Base-by-base conservation (phyloP, 257 asterid species). In the Leonotis leonurus region DNA sequence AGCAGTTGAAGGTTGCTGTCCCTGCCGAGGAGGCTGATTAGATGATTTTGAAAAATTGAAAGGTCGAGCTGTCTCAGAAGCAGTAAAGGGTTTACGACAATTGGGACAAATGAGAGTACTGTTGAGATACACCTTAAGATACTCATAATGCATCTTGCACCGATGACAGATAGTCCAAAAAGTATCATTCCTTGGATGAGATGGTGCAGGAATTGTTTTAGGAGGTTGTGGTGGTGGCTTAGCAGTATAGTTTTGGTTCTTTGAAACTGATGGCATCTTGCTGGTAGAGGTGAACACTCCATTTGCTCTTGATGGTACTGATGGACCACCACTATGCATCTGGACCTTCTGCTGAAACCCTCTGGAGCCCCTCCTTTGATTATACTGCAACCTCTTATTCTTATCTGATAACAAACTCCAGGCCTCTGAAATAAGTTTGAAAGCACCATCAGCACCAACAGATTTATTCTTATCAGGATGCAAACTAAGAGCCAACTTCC, bases 381-480 rank as follows among this genome's bases (percentile, higher is more conserved):
- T 80, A 70, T 85, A 90, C 0, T 74, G 83, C 64, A 72, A 51
- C 81, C 95, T 75, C 78, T 82, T 79, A n/a, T 51, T 73, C 51
- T 82, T 80, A 70, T 87, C 94, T 18, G 88, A 80, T 48, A 90
- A 71, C 71, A 85, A 53, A 52, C 72, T 73, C 83, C 86, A 87
- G 56, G 91, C 94, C 78, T 87, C 90, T 0, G 88, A 82, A 39
- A 87, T 67, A 57, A 87, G 85, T 40, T 74, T 82, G 60, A 90
- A 90, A 5, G 96, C 97, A 37, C 94, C 95, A 60, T 85, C 89
- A 16, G 94, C 96, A 17, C 97, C 95, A 22, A 62, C 64, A 6
- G 85, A 72, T 64, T 69, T 77, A 65, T 90, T 90, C 71, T 87
- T 90, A 73, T 90, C 96, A 5, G 96, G 97, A 68, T 90, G 97